A percentile compares a stretch with the other conserved stretches of the same genome.
Evolutionary conservation across 1,139 yeast genomes (phyloP).

Genomic region (Candida labiduridarum): DNA sequence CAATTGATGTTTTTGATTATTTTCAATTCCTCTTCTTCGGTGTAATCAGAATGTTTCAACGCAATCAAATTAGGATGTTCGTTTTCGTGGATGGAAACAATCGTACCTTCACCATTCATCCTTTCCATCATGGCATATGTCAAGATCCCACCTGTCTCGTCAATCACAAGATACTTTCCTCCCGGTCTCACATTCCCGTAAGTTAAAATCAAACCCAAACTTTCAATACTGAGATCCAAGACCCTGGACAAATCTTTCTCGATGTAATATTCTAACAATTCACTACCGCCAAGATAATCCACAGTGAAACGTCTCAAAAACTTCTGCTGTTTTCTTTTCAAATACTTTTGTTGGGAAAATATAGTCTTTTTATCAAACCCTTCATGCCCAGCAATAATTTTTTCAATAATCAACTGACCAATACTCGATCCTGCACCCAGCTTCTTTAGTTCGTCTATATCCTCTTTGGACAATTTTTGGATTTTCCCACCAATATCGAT

Average conservation of each 20-base stretch:
- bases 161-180: constrained; percentile 83
- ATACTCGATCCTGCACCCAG: constrained; percentile 61
- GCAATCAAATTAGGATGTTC: constrained; percentile 86
- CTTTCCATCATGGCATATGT: constrained; percentile 86
- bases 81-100: constrained; percentile 83
- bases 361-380: constrained; percentile 88
- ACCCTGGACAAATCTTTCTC: constrained; percentile 74
- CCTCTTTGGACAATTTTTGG: constrained; percentile 72
- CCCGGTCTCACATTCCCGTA: constrained; percentile 86
- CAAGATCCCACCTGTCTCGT: constrained; percentile 88
- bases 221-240: constrained; percentile 83
- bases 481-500: constrained; percentile 73
- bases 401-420: constrained; percentile 82
- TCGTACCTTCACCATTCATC: constrained; percentile 80
- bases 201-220: constrained; percentile 73
- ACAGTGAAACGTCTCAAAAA: constrained; percentile 84
- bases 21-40: constrained; percentile 46
- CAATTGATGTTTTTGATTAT: constrained; percentile 74
- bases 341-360: constrained; percentile 87
- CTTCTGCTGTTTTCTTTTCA: constrained; percentile 89
- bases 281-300: constrained; percentile 76
- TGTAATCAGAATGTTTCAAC: constrained; percentile 64
- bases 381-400: constrained; percentile 79
- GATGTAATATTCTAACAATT: constrained; percentile 68
- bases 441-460: constrained; percentile 78